These are phyloP conservation scores for Russula vinacea DNA, from an alignment of 768 basidiomycete species.

Conservation along the genomic window DNA sequence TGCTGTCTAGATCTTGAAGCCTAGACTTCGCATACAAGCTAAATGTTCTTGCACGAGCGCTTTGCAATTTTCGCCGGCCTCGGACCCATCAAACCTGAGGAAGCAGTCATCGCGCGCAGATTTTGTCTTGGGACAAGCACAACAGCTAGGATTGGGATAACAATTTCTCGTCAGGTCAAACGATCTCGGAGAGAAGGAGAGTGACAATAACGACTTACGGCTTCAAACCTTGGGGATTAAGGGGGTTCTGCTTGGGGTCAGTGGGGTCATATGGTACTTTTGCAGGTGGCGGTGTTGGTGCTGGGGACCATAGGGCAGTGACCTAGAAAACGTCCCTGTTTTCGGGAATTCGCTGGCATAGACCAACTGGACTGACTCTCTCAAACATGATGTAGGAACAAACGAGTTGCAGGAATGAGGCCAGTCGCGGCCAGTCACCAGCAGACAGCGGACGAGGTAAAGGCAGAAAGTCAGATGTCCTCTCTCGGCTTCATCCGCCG, in stretches of 20 bases:
- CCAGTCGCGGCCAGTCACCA: background rate
- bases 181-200: background rate
- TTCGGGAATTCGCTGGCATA: background rate
- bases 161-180: background rate
- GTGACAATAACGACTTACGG: conserved; percentile 60
- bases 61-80: conserved; percentile 75
- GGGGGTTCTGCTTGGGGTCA: conserved; percentile 76
- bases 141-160: conserved; percentile 58
- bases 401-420: background rate
- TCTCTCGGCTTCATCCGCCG: too few species aligned
- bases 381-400: conserved; percentile 15
- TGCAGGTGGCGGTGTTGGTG: conserved; percentile 37
- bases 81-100: conserved; percentile 61
- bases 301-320: conserved; percentile 47
- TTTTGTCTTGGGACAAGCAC: conserved; percentile 94
- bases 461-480: too few species aligned
- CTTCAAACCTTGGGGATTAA: conserved; percentile 93
- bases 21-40: conserved; percentile 86
- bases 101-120: conserved; percentile 93
- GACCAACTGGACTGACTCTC: conserved; percentile 6
- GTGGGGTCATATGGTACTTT: conserved; percentile 55
- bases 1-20: conserved; percentile 70
- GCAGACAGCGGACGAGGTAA: background rate
- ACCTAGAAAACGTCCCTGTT: background rate
- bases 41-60: conserved; percentile 77